A percentile compares a stretch with the other conserved stretches of the same genome.
Evolutionary conservation across 192 early-diverging fungal genomes (phyloP).

Genomic region (Coemansia guatemalensis): DNA sequence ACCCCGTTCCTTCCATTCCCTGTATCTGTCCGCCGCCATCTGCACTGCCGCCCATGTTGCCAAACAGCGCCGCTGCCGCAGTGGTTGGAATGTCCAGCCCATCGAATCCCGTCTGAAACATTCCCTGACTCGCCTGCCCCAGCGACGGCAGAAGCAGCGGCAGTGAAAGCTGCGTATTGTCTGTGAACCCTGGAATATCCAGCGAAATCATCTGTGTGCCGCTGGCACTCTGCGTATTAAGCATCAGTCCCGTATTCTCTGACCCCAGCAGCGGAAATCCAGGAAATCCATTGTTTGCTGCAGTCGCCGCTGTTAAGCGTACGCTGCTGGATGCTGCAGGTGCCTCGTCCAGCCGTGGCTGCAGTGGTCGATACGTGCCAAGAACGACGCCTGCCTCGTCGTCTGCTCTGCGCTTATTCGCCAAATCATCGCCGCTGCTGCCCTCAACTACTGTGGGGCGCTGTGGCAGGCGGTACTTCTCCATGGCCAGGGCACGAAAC

Average conservation of each 20-base stretch:
- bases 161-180: slow-evolving; percentile 1
- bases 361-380: background rate
- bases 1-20: background rate
- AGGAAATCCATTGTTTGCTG: background rate
- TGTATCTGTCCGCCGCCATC: background rate
- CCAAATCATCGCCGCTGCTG: background rate
- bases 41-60: slow-evolving; percentile 1
- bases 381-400: background rate
- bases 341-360: background rate
- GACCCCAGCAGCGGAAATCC: background rate
- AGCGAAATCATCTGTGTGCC: slow-evolving; percentile 6
- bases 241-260: background rate
- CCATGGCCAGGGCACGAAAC: slow-evolving; percentile 25
- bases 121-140: slow-evolving; percentile 6
- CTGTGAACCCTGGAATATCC: slow-evolving; percentile 1
- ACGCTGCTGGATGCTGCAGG: background rate
- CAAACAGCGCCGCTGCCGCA: slow-evolving; percentile 1
- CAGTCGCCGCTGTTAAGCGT: background rate
- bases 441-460: background rate
- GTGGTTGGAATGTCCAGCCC: background rate
- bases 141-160: slow-evolving; percentile 8
- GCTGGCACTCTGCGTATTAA: background rate
- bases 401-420: background rate
- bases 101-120: background rate
- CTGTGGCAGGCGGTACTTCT: slow-evolving; percentile 9